Percentiles rank a stretch among this genome's conserved stretches.
Conservation (phyloP, 805 yeast species). For the Maudiozyma bulderi region DNA sequence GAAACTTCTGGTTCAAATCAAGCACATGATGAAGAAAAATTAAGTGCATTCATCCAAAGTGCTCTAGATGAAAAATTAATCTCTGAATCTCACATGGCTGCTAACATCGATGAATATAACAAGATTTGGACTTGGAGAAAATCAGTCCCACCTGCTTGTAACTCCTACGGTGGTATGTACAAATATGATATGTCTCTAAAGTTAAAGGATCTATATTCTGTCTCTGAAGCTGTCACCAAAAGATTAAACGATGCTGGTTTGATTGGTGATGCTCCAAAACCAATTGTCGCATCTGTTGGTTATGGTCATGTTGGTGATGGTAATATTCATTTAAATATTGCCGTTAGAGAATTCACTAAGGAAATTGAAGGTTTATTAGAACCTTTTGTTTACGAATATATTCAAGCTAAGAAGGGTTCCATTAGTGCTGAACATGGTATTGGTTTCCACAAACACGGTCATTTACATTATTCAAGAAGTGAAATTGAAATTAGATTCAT, state of each 20-base stretch:
- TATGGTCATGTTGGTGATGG: conserved; percentile 98
- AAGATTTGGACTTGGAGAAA: conserved; percentile 95
- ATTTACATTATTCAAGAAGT: conserved; percentile 75
- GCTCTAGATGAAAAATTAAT: conserved; percentile 79
- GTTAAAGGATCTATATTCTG: conserved; percentile 63
- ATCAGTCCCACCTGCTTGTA: conserved; percentile 79
- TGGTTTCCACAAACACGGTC: conserved; percentile 92
- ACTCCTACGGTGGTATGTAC: conserved; percentile 85
- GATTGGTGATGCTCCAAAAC: conserved; percentile 44
- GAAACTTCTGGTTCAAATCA: conserved; percentile 92
- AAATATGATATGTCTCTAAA: conserved; percentile 94
- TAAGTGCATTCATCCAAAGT: conserved; percentile 71
- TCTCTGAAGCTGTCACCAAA: conserved; percentile 69
- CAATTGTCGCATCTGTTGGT: conserved; percentile 85
- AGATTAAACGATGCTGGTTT: conserved; percentile 48
- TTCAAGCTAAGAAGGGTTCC: conserved; percentile 61
- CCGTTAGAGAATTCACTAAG: conserved; percentile 74
- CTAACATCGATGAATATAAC: conserved; percentile 77
- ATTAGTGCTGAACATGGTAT: conserved; percentile 96
- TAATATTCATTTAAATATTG: conserved; percentile 84
- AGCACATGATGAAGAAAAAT: conserved; percentile 84
- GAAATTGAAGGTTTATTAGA: conserved; percentile 73
- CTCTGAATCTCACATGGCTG: conserved; percentile 87
- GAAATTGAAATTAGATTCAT: conserved; percentile 62
- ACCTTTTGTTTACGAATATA: conserved; percentile 93